Base-by-base conservation (phyloP, 1,284 basidiomycete genomes). In the Irpex sp. region DNA sequence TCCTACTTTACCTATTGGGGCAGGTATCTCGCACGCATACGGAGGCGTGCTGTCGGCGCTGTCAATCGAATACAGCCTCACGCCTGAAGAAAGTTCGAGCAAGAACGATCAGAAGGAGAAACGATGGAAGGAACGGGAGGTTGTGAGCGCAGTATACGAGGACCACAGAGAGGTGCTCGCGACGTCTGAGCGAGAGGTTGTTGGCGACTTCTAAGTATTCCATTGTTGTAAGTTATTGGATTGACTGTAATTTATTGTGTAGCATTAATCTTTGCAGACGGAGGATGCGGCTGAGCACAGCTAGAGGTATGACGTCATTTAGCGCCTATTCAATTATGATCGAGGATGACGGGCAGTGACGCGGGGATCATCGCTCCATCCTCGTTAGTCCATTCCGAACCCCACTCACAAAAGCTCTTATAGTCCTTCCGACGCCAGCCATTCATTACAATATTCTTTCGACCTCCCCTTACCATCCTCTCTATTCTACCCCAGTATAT, bases 21-120 rank as follows among this genome's bases (percentile, higher is more conserved):
- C 63, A 87, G 94, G 94, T 44, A 97, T 97, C 63, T 96, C 94
- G 1, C 91, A 91, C 71, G 95, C 94, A 1, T 98, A 97, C 71
- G 94, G 94, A n/a, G 96, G 96, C 7, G 87, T 86, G 0, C 79
- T 96, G 5, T 95, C 94, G 0, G 94, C 95, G 1, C 78, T 97
- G 13, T 92, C 92, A 26, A 88, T 97, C 62, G 81, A 89, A 44
- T 96, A 97, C 75, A 87, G 86, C 0, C 80, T 96, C 21, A 82
- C 81, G 5, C 88, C 88, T 5, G 40, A 15, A 47, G 40, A 47
- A n/a, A 4, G 40, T 47, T 47, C n/a, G 40, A 47, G 76, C 9
- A 37, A 26, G 31, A 31, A 26, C 17, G 31, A 56, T 21, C 68
- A 74, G 57, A 77, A 78, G 66, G 68, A 74, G 57, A 77, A 78